phyloP scores from a whole-genome alignment of 1,284 basidiomycete genomes.

The Trichosporon sp. region DNA sequence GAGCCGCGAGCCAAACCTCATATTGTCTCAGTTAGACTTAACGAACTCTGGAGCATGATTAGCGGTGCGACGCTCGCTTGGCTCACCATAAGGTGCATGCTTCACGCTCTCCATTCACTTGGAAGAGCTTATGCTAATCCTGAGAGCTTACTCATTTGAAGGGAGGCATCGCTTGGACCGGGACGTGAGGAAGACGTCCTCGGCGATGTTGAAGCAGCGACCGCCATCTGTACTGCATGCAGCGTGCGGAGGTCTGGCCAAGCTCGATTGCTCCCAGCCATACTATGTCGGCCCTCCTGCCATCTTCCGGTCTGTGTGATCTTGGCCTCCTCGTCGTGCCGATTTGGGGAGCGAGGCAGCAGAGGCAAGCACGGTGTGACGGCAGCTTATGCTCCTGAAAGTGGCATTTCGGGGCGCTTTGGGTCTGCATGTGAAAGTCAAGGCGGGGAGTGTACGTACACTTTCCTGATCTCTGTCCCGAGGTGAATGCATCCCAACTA shows the following conservation, averaged over 20 bases:
- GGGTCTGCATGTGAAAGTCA: not conserved
- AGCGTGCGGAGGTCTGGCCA: too few species aligned
- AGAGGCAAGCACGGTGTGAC: too few species aligned
- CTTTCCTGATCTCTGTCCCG: not conserved
- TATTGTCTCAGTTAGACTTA: not conserved
- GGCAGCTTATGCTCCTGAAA: too few species aligned
- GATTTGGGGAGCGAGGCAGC: too few species aligned
- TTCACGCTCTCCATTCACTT: not conserved
- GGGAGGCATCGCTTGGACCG: too few species aligned
- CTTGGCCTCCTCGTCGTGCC: not conserved
- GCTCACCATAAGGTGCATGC: not conserved
- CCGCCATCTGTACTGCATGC: too few species aligned
- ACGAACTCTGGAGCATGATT: not conserved
- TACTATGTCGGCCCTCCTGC: too few species aligned
- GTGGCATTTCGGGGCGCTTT: not conserved
- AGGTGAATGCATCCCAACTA: not conserved
- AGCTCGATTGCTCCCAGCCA: too few species aligned
- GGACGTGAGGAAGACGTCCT: too few species aligned
- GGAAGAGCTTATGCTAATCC: not conserved
- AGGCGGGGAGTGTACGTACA: not conserved
- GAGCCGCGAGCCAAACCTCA: not conserved
- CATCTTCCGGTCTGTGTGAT: too few species aligned
- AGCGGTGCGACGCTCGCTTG: not conserved
- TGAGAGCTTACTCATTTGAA: too few species aligned
- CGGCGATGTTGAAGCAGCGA: too few species aligned